These are phyloP conservation scores for Apiospora kogelbergensis DNA, from an alignment of 2,329 filamentous ascomycete species.

Conservation along the genomic window DNA sequence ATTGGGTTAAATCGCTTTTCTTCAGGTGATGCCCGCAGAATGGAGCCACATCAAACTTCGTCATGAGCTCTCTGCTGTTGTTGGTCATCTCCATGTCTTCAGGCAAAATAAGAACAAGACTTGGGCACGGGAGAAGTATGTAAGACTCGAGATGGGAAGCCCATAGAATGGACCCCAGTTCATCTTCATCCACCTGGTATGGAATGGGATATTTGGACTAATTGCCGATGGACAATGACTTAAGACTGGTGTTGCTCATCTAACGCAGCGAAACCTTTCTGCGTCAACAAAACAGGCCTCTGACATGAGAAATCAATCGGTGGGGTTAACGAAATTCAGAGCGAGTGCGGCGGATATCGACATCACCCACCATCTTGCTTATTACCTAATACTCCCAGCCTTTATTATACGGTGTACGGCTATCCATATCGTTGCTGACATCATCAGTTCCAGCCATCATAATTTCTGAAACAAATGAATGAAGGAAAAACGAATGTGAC, in stretches of 20 bases:
- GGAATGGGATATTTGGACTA: not conserved
- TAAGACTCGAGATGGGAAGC: not conserved
- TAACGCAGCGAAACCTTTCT: not conserved
- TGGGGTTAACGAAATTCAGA: not conserved
- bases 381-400: not conserved
- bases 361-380: not conserved
- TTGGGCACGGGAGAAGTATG: not conserved
- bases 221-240: not conserved
- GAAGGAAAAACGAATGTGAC: not conserved
- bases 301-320: not conserved
- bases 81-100: not conserved
- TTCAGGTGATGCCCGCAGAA: not conserved
- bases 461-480: not conserved
- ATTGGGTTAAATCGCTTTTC: not conserved
- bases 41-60: not conserved
- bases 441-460: not conserved
- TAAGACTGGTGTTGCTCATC: not conserved
- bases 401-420: not conserved
- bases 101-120: not conserved
- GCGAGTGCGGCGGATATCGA: not conserved
- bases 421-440: not conserved
- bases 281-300: not conserved
- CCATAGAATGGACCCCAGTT: not conserved
- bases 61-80: not conserved
- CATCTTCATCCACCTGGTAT: not conserved